phyloP scores from a whole-genome alignment of 148 eudicot species.

The Linanthus parryae region DNA sequence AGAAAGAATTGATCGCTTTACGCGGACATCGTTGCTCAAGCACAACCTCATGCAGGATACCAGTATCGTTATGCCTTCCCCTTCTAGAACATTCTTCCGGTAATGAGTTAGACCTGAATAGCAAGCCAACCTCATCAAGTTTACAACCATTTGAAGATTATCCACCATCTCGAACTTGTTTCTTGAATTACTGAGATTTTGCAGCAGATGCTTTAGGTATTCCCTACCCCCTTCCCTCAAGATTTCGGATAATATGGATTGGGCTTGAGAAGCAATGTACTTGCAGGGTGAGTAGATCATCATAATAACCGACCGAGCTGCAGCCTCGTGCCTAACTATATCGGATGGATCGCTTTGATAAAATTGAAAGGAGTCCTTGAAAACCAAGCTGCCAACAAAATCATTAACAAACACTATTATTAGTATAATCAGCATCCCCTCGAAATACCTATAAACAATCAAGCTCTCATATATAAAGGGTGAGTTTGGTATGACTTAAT shows the following conservation, averaged over 20 bases:
- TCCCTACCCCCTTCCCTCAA: slow-evolving; percentile 34
- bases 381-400: slow-evolving; percentile 44
- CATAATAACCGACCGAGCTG: slow-evolving; percentile 64
- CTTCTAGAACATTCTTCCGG: slow-evolving; percentile 24
- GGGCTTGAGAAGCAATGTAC: slow-evolving; percentile 51
- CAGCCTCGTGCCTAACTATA: slow-evolving; percentile 37
- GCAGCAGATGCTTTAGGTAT: slow-evolving; percentile 33
- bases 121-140: slow-evolving; percentile 61
- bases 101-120: slow-evolving; percentile 47
- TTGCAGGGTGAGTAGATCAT: slow-evolving; percentile 78
- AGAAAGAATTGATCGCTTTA: slow-evolving; percentile 31
- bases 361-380: slow-evolving; percentile 47
- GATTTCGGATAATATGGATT: slow-evolving; percentile 36
- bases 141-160: slow-evolving; percentile 38
- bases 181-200: slow-evolving; percentile 32
- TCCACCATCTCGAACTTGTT: slow-evolving; percentile 31
- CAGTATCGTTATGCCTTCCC: slow-evolving; percentile 44
- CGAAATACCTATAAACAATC: background rate
- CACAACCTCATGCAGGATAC: slow-evolving; percentile 47
- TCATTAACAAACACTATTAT: slow-evolving; percentile 2
- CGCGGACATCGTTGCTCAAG: slow-evolving; percentile 31
- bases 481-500: no score
- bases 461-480: background rate
- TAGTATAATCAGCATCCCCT: slow-evolving; percentile 2
- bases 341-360: slow-evolving; percentile 27